These are phyloP conservation scores for Barnettozyma sucrosica DNA, from an alignment of 805 yeast species.

Conservation along the genomic window DNA sequence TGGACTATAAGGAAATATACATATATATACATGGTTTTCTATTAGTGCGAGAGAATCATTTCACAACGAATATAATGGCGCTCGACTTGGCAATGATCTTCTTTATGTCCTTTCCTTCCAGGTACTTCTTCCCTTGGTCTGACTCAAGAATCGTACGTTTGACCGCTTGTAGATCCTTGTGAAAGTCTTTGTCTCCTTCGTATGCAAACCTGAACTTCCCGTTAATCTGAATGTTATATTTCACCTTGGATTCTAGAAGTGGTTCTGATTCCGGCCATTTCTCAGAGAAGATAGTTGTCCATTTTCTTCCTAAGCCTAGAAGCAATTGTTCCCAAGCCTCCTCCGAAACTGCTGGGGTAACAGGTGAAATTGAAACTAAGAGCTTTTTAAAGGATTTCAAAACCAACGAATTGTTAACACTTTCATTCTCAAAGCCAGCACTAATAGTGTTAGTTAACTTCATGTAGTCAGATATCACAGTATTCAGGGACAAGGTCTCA, in stretches of 20 bases:
- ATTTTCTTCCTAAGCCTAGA: conserved; percentile 22
- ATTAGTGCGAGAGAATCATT: neutral
- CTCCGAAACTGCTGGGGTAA: conserved; percentile 76
- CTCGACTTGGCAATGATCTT: conserved; percentile 49
- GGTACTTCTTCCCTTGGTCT: conserved; percentile 36
- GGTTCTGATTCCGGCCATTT: conserved; percentile 59
- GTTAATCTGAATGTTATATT: conserved; percentile 62
- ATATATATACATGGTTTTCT: neutral
- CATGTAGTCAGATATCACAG: conserved; percentile 87
- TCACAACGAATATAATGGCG: conserved; percentile 22
- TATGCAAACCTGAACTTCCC: conserved; percentile 59
- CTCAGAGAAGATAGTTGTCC: conserved; percentile 48
- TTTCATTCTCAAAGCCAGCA: conserved; percentile 31
- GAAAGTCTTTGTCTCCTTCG: conserved; percentile 32
- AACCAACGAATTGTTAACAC: conserved; percentile 36
- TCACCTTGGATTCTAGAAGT: conserved; percentile 30
- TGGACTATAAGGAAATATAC: neutral
- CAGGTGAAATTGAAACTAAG: conserved; percentile 66
- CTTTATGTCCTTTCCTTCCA: conserved; percentile 37
- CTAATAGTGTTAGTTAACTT: conserved; percentile 57
- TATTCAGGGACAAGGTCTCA: conserved; percentile 61
- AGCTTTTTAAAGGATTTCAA: conserved; percentile 47
- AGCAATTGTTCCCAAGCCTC: conserved; percentile 64
- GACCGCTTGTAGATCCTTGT: conserved; percentile 33
- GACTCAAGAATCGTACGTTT: conserved; percentile 27